Conservation (phyloP, 139 green algal genomes). For the Chlorella sp. region DNA sequence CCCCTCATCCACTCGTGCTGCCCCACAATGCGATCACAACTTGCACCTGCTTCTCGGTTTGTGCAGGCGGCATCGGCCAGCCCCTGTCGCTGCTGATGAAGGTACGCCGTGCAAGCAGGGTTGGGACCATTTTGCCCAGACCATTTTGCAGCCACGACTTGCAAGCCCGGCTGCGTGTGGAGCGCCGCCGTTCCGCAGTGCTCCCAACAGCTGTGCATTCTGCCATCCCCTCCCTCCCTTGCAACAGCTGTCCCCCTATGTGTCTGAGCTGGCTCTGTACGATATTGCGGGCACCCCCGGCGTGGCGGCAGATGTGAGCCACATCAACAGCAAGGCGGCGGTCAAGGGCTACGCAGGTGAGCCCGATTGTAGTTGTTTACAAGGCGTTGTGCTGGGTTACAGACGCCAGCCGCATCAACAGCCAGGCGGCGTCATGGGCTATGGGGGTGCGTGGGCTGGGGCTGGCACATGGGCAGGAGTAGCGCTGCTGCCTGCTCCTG, state of each 20-base stretch:
- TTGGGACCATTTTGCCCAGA: too few species aligned
- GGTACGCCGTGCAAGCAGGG: slow-evolving; percentile 60
- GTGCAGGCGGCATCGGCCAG: slow-evolving; percentile 88
- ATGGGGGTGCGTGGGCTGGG: not conserved
- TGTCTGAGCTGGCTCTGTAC: slow-evolving; percentile 84
- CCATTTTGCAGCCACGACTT: too few species aligned
- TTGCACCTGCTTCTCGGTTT: too few species aligned
- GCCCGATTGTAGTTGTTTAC: too few species aligned
- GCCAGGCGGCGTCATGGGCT: not conserved
- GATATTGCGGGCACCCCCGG: slow-evolving; percentile 90
- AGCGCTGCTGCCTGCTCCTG: too few species aligned
- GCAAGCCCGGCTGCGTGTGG: too few species aligned
- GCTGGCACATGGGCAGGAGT: not conserved
- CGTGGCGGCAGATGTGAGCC: slow-evolving; percentile 93
- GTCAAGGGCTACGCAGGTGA: slow-evolving; percentile 62
- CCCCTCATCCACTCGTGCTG: too few species aligned
- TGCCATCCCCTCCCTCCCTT: not conserved
- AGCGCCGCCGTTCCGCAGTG: too few species aligned
- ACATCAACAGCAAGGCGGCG: slow-evolving; percentile 95
- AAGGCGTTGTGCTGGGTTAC: too few species aligned
- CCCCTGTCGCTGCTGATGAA: slow-evolving; percentile 96
- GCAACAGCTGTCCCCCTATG: slow-evolving; percentile 75
- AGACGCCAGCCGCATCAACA: not conserved
- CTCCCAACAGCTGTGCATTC: too few species aligned
- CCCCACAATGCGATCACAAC: too few species aligned